Evolutionary conservation across 139 green algal genomes (phyloP), one percentile per base, ranked within the genome.

Genomic region (Chlorella sorokiniana): DNA sequence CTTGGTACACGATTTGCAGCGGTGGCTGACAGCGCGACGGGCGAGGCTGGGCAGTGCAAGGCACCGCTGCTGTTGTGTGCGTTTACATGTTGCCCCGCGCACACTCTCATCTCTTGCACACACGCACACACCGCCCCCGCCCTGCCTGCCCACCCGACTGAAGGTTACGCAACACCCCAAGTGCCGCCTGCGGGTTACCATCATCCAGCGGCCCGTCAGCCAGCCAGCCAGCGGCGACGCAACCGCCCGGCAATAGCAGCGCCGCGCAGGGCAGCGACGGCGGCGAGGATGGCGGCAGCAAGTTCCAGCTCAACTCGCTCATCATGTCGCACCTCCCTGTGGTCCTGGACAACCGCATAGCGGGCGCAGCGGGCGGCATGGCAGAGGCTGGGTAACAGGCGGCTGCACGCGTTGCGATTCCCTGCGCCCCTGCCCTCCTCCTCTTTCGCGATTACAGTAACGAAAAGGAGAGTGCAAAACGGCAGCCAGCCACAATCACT

Each of bases 121-220:
- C 52, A 25, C 10, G 3, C 52, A 61, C 52, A 22, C 52, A 5
- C 20, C 52, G 20, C 3, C 20, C 52, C 52, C 7, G 27, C 7
- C 3, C 4, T n/a, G 18, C 27, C 6, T 6, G 8, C 35, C 31
- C 2, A 5, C 2, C 7, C 2, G 27, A 6, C 20, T 48, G 69
- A 45, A 78, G 71, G 71, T 78, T 10, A 63, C 48, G 5, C 71
- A 78, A 33, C 71, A 78, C 48, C 48, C 71, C 0, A 35, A 37
- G 27, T 78, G 71, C 48, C 33, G 71, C 7, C 3, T 78, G 4
- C 45, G 48, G 4, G 23, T 78, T 3, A 67, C 71, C 16, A 64
- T 78, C 8, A 7, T 27, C 25, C 27, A 59, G 68, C 41, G 56
- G 16, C 14, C 48, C 11, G 16, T 25, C 48, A 16, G 16, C 14